Percentiles rank a stretch among this genome's conserved stretches.
phyloP scores from a whole-genome alignment of 2,329 filamentous ascomycete genomes.

The Hypomyces rosellus region DNA sequence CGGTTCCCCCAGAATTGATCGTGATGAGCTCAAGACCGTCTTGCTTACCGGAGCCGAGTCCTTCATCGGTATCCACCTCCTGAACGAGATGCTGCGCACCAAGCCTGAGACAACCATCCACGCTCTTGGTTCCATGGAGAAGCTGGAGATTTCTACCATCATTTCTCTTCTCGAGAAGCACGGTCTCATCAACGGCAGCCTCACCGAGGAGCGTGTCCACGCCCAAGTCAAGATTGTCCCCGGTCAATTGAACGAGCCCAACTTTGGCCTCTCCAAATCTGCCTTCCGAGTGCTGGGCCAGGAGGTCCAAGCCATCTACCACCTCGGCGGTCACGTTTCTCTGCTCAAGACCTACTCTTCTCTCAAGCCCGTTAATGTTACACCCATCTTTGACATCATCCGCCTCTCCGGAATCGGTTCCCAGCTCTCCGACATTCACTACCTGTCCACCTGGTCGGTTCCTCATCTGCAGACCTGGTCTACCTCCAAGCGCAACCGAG shows the following conservation, averaged over 20 bases:
- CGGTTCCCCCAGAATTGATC: constrained; percentile 13
- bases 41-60: constrained; percentile 17
- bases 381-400: constrained; percentile 19
- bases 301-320: constrained; percentile 19
- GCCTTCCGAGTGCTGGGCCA: constrained; percentile 19
- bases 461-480: constrained; percentile 21
- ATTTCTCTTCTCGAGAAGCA: constrained; percentile 16
- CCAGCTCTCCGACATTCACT: constrained; percentile 19
- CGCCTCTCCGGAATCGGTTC: constrained; percentile 17
- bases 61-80: constrained; percentile 17
- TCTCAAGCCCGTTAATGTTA: constrained; percentile 18
- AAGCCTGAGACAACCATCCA: constrained; percentile 13
- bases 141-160: constrained; percentile 10
- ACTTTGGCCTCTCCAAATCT: constrained; percentile 19
- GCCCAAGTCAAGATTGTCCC: constrained; percentile 14
- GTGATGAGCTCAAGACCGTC: constrained; percentile 13
- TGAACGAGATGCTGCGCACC: constrained; percentile 15
- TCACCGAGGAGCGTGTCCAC: constrained; percentile 11
- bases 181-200: constrained; percentile 12
- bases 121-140: constrained; percentile 16
- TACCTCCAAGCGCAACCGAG: constrained; percentile 14
- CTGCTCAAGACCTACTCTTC: constrained; percentile 20
- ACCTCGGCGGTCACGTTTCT: constrained; percentile 22
- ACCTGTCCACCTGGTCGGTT: constrained; percentile 21
- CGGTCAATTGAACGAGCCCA: constrained; percentile 15